phyloP scores from a whole-genome alignment of 768 basidiomycete species.

The Coprinellus aureogranulatus region DNA sequence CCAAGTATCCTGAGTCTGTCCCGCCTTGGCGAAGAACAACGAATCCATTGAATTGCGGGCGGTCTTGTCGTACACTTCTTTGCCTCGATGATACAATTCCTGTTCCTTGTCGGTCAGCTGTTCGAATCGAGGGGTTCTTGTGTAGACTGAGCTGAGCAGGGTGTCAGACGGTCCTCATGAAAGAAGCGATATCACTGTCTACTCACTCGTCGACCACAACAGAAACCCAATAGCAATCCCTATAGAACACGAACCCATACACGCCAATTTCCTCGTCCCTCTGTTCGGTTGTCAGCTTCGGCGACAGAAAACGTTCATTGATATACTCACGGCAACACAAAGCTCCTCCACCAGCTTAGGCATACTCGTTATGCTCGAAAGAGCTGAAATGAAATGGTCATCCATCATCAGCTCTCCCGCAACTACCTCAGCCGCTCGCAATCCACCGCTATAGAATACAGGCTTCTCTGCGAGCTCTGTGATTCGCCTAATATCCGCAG shows the following conservation, averaged over 20 bases:
- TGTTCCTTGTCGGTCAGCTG: slow-evolving; percentile 32
- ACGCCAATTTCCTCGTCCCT: slow-evolving; percentile 47
- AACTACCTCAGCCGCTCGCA: slow-evolving; percentile 41
- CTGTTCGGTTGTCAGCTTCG: slow-evolving; percentile 25
- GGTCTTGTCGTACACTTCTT: slow-evolving; percentile 33
- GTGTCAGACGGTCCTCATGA: neutral
- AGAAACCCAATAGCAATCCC: slow-evolving; percentile 42
- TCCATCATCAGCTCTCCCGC: slow-evolving; percentile 49
- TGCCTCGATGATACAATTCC: slow-evolving; percentile 42
- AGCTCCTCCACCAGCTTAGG: slow-evolving; percentile 45
- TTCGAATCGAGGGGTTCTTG: slow-evolving; percentile 42
- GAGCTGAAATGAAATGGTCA: slow-evolving; percentile 56
- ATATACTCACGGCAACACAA: slow-evolving; percentile 42
- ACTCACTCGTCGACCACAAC: slow-evolving; percentile 59
- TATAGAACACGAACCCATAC: slow-evolving; percentile 53
- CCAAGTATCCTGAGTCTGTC: slow-evolving; percentile 42
- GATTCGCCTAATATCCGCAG: slow-evolving; percentile 35
- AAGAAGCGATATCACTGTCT: slow-evolving; percentile 13
- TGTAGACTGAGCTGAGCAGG: slow-evolving; percentile 36
- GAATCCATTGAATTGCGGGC: slow-evolving; percentile 36
- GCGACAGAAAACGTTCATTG: too few species aligned
- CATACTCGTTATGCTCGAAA: slow-evolving; percentile 42
- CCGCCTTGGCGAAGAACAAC: slow-evolving; percentile 40
- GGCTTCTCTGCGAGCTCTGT: slow-evolving; percentile 52
- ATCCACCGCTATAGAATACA: slow-evolving; percentile 40